These are phyloP conservation scores for Limonium bicolor DNA, from an alignment of 148 eudicot genomes.

Conservation along the genomic window DNA sequence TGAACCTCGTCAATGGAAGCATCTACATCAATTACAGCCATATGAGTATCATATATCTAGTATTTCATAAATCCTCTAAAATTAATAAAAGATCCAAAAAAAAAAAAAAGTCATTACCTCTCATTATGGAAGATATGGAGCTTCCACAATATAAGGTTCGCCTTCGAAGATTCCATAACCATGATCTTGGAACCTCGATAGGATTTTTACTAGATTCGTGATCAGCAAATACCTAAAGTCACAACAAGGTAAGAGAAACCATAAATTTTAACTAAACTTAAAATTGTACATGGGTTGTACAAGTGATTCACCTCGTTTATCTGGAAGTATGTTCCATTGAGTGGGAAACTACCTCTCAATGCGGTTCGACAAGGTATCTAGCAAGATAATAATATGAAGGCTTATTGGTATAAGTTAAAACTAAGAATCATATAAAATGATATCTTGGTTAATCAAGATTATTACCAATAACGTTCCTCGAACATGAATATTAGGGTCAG, in stretches of 20 bases:
- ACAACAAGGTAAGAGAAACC: background rate
- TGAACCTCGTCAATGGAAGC: constrained; percentile 13
- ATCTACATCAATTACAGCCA: constrained; percentile 14
- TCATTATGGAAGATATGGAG: constrained; percentile 17
- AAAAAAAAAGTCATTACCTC: constrained; percentile 15
- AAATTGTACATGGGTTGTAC: background rate
- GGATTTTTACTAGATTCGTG: constrained; percentile 28
- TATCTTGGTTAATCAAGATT: background rate
- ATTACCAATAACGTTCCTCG: constrained; percentile 58
- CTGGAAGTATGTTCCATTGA: constrained; percentile 77
- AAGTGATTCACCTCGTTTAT: constrained; percentile 48
- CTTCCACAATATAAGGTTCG: constrained; percentile 40
- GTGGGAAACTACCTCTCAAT: constrained; percentile 44
- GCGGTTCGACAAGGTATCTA: constrained; percentile 73
- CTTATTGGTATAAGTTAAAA: background rate
- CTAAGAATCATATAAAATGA: background rate
- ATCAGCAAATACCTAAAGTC: constrained; percentile 54
- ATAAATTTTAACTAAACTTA: background rate
- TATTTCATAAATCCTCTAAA: background rate
- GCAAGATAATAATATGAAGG: background rate
- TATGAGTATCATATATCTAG: background rate
- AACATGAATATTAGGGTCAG: no score
- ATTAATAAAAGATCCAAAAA: background rate
- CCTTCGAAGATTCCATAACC: constrained; percentile 19
- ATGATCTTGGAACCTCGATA: constrained; percentile 19